Evolutionary conservation across 2,329 filamentous ascomycete genomes (phyloP).

Genomic region (Aphanoascus verrucosus): DNA sequence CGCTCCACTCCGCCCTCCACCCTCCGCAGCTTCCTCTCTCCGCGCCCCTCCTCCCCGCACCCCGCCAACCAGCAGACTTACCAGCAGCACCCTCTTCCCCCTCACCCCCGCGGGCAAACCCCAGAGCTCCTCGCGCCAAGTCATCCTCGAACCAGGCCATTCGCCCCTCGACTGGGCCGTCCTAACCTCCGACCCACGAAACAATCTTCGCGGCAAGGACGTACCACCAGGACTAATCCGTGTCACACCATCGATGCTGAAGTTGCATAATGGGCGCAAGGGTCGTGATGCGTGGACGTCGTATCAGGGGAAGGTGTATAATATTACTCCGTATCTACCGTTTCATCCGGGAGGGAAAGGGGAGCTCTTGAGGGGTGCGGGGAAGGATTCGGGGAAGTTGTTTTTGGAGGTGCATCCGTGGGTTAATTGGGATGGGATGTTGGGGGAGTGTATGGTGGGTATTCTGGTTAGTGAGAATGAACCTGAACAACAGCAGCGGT

Average conservation of each 20-base stretch:
- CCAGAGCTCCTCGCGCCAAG: slow-evolving; percentile 46
- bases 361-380: slow-evolving; percentile 53
- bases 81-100: slow-evolving; percentile 35
- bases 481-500: slow-evolving; percentile 20
- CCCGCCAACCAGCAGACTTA: slow-evolving; percentile 29
- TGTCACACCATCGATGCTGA: slow-evolving; percentile 73
- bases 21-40: slow-evolving; percentile 22
- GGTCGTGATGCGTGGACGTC: slow-evolving; percentile 84
- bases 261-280: slow-evolving; percentile 66
- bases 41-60: slow-evolving; percentile 36
- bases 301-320: slow-evolving; percentile 84
- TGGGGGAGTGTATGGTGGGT: slow-evolving; percentile 51
- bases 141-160: slow-evolving; percentile 77
- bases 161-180: slow-evolving; percentile 94
- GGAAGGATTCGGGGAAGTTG: slow-evolving; percentile 53
- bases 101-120: slow-evolving; percentile 32
- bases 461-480: slow-evolving; percentile 49
- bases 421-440: slow-evolving; percentile 59
- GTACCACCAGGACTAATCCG: slow-evolving; percentile 49
- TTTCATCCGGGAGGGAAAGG: slow-evolving; percentile 74
- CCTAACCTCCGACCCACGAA: slow-evolving; percentile 50
- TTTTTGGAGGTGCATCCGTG: slow-evolving; percentile 57
- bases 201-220: slow-evolving; percentile 54
- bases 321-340: slow-evolving; percentile 76
- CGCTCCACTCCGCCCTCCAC: slow-evolving; percentile 29